Evolutionary conservation across 129 eudicot species (phyloP).

Genomic region (Helichrysum umbraculigerum): DNA sequence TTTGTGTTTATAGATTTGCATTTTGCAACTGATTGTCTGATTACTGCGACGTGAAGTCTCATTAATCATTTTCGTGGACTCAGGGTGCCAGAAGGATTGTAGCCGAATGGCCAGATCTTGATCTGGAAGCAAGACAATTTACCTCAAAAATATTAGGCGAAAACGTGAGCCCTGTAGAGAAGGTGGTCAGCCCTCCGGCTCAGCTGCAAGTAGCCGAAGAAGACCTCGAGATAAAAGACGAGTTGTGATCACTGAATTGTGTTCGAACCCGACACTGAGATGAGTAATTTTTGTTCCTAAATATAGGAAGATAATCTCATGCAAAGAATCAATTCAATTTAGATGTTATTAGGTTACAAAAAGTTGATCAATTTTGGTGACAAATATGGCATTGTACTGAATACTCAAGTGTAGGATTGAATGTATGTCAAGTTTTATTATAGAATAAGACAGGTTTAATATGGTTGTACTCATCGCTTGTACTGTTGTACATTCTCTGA

Average conservation of each 20-base stretch:
- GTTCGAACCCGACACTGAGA: conserved; percentile 15
- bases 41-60: not conserved
- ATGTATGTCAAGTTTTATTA: conserved; percentile 21
- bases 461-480: conserved; percentile 26
- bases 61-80: not conserved
- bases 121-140: conserved; percentile 78
- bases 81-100: conserved; percentile 96
- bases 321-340: conserved; percentile 18
- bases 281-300: conserved; percentile 18
- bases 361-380: conserved; percentile 28
- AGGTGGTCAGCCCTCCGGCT: conserved; percentile 36
- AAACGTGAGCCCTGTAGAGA: conserved; percentile 46
- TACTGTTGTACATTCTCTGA: conserved; percentile 29
- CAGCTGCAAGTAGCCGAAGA: conserved; percentile 37
- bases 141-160: conserved; percentile 77
- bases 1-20: not conserved
- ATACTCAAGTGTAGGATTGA: conserved; percentile 30
- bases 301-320: conserved; percentile 12
- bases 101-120: conserved; percentile 95
- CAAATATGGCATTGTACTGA: conserved; percentile 28
- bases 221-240: conserved; percentile 52
- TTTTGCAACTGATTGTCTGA: not conserved
- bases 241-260: conserved; percentile 41
- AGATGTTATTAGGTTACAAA: conserved; percentile 18
- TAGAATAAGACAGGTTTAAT: conserved; percentile 33